Evolutionary conservation across 2,329 filamentous ascomycete species (phyloP).

Genomic region (Penicillium capsulatum): DNA sequence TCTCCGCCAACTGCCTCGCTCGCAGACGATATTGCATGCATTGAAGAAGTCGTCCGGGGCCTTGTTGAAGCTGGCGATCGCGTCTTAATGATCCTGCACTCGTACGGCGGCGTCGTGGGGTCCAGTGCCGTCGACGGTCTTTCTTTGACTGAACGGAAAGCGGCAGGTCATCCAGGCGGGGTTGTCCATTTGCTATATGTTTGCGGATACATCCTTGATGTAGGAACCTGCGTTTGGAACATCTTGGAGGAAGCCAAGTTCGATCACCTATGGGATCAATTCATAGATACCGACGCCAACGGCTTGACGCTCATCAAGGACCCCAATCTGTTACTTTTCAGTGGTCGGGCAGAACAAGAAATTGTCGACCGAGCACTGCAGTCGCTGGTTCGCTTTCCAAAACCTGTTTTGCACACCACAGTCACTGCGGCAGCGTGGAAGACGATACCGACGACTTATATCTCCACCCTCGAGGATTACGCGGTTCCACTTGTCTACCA

Average conservation of each 20-base stretch:
- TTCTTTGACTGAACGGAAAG: constrained; percentile 5
- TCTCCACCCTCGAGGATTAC: constrained; percentile 11
- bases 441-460: constrained; percentile 13
- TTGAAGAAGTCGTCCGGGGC: constrained; percentile 6
- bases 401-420: background rate
- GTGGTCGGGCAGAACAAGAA: constrained; percentile 4
- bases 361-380: constrained; percentile 4
- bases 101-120: constrained; percentile 25
- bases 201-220: constrained; percentile 18
- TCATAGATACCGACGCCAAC: constrained; percentile 1
- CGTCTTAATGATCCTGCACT: constrained; percentile 24
- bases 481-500: constrained; percentile 10
- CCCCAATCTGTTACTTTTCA: constrained; percentile 5
- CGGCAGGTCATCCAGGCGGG: constrained; percentile 10
- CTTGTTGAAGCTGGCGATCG: constrained; percentile 11
- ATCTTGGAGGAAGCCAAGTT: constrained; percentile 10
- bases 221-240: constrained; percentile 4
- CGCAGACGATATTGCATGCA: constrained; percentile 9
- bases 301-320: constrained; percentile 2
- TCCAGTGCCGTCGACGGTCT: constrained; percentile 19
- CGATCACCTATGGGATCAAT: constrained; percentile 6
- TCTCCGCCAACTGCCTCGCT: constrained; percentile 7
- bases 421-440: constrained; percentile 8
- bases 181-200: constrained; percentile 22
- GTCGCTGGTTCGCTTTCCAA: constrained; percentile 4